Conservation (phyloP, 768 basidiomycete species). For the Tubosaeta brunneosetosa region DNA sequence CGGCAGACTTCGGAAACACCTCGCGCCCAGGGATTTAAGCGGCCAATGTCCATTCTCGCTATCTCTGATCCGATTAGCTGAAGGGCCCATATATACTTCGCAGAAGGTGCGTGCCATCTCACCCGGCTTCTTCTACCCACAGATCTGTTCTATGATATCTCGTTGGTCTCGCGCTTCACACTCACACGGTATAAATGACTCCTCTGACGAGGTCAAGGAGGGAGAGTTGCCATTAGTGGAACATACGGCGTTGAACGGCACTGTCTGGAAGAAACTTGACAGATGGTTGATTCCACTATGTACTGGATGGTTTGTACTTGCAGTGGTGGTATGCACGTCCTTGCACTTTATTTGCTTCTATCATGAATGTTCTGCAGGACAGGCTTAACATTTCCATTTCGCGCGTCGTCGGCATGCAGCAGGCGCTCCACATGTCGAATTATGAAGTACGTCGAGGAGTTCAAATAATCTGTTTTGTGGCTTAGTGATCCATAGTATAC, state of each 20-base stretch:
- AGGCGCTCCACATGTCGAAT: slow-evolving; percentile 35
- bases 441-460: slow-evolving; percentile 30
- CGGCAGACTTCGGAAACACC: background rate
- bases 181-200: slow-evolving; percentile 1
- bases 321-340: slow-evolving; percentile 40
- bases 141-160: background rate
- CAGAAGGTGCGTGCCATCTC: background rate
- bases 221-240: slow-evolving; percentile 9
- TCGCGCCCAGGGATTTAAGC: background rate
- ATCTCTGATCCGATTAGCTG: background rate
- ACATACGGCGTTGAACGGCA: slow-evolving; percentile 27
- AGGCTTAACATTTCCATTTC: slow-evolving; percentile 52
- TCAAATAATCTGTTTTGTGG: too few relatives aligned
- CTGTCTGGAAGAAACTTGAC: slow-evolving; percentile 49
- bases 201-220: background rate
- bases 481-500: slow-evolving; percentile 27
- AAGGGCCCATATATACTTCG: background rate
- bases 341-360: background rate
- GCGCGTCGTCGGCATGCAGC: slow-evolving; percentile 55
- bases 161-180: background rate
- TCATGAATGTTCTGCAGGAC: slow-evolving; percentile 19
- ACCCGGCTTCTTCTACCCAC: background rate
- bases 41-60: background rate
- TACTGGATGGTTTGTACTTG: slow-evolving; percentile 45
- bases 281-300: slow-evolving; percentile 45